Conservation (phyloP, 2,329 filamentous ascomycete species). For the Stagonosporopsis vannaccii region DNA sequence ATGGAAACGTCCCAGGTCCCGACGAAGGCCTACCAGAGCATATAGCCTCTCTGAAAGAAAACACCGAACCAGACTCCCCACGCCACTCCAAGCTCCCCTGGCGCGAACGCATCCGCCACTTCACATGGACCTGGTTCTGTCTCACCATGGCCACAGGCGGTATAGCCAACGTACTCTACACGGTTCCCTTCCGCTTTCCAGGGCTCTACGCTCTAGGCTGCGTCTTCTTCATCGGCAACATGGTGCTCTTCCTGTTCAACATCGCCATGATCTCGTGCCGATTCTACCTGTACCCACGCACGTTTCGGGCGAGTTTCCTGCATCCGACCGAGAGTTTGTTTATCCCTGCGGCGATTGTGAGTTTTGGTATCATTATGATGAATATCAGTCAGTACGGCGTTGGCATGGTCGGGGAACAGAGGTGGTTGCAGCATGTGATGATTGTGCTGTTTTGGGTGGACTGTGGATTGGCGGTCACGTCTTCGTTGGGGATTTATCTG, state of each 20-base stretch:
- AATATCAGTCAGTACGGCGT: constrained; percentile 79
- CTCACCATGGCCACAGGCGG: constrained; percentile 69
- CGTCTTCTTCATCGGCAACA: constrained; percentile 58
- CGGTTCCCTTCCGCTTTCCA: constrained; percentile 53
- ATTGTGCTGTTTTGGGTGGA: constrained; percentile 79
- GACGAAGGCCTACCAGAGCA: background rate
- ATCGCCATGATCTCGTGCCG: constrained; percentile 70
- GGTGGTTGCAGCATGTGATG: constrained; percentile 65
- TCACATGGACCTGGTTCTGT: constrained; percentile 83
- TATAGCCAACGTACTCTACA: constrained; percentile 66
- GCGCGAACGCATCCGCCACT: constrained; percentile 63
- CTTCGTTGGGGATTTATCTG: constrained; percentile 76
- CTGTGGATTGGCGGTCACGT: constrained; percentile 68
- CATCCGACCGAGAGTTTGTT: constrained; percentile 83
- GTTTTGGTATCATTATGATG: constrained; percentile 67
- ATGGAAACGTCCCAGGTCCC: background rate
- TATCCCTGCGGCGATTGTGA: constrained; percentile 72
- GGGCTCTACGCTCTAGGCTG: constrained; percentile 58
- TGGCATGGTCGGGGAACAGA: constrained; percentile 56
- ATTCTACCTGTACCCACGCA: constrained; percentile 74
- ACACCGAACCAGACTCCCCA: background rate
- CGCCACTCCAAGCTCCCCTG: constrained; percentile 12
- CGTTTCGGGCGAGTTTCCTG: constrained; percentile 73
- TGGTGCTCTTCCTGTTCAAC: constrained; percentile 73
- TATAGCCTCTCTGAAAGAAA: background rate